Evolutionary conservation across 768 basidiomycete genomes (phyloP).

Genomic region (Austroboletus eburneus): DNA sequence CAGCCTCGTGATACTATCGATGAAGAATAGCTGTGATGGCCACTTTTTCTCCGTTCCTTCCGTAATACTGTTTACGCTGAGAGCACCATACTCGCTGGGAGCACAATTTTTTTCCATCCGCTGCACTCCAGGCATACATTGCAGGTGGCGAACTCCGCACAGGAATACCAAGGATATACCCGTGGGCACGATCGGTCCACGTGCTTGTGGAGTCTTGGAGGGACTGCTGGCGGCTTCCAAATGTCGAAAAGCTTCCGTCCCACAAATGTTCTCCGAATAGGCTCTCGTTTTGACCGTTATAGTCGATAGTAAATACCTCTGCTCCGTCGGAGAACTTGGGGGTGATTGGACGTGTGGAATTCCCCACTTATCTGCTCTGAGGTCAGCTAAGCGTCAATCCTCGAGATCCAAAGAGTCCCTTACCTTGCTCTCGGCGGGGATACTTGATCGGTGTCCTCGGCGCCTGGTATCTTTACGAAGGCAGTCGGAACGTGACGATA

Average conservation of each 20-base stretch:
- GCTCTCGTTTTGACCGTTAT: slow-evolving; percentile 22
- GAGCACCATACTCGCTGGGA: slow-evolving; percentile 14
- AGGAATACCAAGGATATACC: slow-evolving; percentile 46
- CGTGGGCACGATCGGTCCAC: slow-evolving; percentile 25
- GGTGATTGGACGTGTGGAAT: slow-evolving; percentile 17
- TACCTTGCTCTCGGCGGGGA: slow-evolving; percentile 26
- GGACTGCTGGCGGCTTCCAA: slow-evolving; percentile 12
- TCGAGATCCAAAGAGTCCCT: background rate
- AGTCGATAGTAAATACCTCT: slow-evolving; percentile 22
- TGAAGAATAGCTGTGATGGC: slow-evolving; percentile 14
- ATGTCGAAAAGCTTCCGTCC: slow-evolving; percentile 8
- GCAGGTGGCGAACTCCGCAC: slow-evolving; percentile 49
- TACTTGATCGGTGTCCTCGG: slow-evolving; percentile 26
- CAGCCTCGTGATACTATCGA: slow-evolving; percentile 17
- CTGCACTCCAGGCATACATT: slow-evolving; percentile 34
- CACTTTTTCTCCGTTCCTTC: slow-evolving; percentile 15
- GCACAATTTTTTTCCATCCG: slow-evolving; percentile 32
- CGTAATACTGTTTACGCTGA: slow-evolving; percentile 10
- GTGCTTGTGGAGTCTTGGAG: slow-evolving; percentile 1
- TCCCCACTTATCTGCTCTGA: slow-evolving; percentile 29
- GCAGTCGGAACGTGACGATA: slow-evolving; percentile 27
- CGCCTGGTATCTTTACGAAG: slow-evolving; percentile 5
- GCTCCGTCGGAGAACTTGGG: slow-evolving; percentile 6
- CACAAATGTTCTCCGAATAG: slow-evolving; percentile 27
- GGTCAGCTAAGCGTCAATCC: slow-evolving; percentile 6